Percentiles rank a stretch among this genome's conserved stretches.
These are phyloP conservation scores for Magnusiomyces tetraspermus DNA, from an alignment of 1,139 yeast species.

Conservation along the genomic window DNA sequence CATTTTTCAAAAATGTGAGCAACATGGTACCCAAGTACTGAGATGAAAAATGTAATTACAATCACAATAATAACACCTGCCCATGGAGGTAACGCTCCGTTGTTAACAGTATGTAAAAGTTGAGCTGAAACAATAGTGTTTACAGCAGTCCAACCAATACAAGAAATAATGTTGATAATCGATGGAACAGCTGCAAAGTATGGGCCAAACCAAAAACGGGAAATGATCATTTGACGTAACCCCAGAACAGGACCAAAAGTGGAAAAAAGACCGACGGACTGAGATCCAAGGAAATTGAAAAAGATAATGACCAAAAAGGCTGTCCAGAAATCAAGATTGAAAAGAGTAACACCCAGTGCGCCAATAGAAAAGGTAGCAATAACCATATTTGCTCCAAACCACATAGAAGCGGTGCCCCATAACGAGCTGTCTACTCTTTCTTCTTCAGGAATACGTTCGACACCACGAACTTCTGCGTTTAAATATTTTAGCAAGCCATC, in stretches of 20 bases:
- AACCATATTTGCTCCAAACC: conserved; percentile 88
- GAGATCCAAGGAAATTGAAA: conserved; percentile 61
- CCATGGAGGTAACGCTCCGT: conserved; percentile 69
- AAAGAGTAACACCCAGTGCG: conserved; percentile 54
- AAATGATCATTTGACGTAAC: conserved; percentile 76
- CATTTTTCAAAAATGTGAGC: conserved; percentile 78
- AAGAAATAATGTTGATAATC: conserved; percentile 67
- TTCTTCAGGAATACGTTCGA: conserved; percentile 58
- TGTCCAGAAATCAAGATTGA: conserved; percentile 54
- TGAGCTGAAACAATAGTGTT: conserved; percentile 88
- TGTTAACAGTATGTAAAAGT: conserved; percentile 65
- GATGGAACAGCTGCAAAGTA: conserved; percentile 69
- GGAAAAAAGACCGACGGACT: conserved; percentile 77
- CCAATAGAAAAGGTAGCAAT: conserved; percentile 79
- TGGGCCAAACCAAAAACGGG: conserved; percentile 72
- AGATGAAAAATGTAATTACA: conserved; percentile 56
- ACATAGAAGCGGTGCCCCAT: conserved; percentile 73
- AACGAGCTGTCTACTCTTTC: conserved; percentile 55
- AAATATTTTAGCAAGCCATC: neutral
- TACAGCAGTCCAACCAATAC: conserved; percentile 95
- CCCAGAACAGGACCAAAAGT: conserved; percentile 79
- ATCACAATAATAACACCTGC: conserved; percentile 76
- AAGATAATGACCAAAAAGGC: conserved; percentile 54
- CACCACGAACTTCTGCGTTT: conserved; percentile 52
- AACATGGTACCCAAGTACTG: conserved; percentile 79